Conservation (phyloP, 139 green algal genomes). For the Chloropicon primus region DNA sequence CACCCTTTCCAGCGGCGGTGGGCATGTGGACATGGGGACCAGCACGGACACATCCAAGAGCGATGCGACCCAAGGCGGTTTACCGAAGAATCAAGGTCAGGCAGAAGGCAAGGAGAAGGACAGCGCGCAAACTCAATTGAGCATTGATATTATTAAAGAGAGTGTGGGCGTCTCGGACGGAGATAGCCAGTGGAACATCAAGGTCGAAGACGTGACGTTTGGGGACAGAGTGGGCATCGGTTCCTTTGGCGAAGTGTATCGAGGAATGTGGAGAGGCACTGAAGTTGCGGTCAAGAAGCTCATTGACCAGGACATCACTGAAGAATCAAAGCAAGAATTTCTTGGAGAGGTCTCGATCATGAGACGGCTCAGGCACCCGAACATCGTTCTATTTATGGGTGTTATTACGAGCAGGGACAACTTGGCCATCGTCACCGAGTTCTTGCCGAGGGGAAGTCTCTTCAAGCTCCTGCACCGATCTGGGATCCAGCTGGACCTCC, state of each 20-base stretch:
- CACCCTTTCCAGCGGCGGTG: no score
- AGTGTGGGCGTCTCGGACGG: background rate
- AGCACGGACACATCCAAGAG: no score
- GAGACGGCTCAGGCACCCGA: constrained; percentile 42
- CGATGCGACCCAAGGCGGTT: no score
- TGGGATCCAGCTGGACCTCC: constrained; percentile 3
- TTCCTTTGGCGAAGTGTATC: constrained; percentile 52
- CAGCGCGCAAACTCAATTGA: background rate
- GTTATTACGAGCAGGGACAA: constrained; percentile 27
- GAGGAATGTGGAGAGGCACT: constrained; percentile 58
- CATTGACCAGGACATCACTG: constrained; percentile 48
- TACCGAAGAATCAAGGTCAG: no score
- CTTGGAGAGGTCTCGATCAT: constrained; percentile 44
- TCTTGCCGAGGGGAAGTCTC: constrained; percentile 40
- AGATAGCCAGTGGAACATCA: background rate
- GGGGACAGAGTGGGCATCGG: constrained; percentile 62
- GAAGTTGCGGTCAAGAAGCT: constrained; percentile 86
- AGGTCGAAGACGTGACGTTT: background rate
- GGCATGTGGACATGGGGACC: no score
- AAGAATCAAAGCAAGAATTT: constrained; percentile 24
- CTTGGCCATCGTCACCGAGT: constrained; percentile 67
- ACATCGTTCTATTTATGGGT: constrained; percentile 19
- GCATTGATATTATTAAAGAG: background rate
- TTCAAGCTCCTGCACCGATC: constrained; percentile 44
- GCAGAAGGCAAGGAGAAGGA: background rate